Evolutionary conservation across 331 rosid genomes (phyloP), one percentile per base, ranked within the genome.

Genomic region (Arachis monticola): DNA sequence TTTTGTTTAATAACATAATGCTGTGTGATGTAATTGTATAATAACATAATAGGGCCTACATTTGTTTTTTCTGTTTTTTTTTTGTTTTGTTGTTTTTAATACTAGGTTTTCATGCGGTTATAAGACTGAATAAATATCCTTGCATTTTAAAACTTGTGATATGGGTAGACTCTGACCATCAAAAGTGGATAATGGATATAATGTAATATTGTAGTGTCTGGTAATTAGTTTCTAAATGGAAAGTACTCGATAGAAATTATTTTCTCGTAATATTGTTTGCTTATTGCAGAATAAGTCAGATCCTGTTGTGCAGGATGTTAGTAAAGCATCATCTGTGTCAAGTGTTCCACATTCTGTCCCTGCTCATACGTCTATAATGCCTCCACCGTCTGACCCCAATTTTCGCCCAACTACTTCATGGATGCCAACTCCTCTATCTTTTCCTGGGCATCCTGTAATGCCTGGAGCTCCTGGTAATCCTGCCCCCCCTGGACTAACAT

Each of bases 401-500:
- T 78, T 69, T 75, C 84, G 76, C 31, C 84, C 85, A 46, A 10
- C 88, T 67, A 70, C 88, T 78, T 71, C 80, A 46, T 86, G 90
- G 92, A 72, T 80, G 82, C 84, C 89, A 42, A 64, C 88, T 45
- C 74, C 81, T 67, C 87, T 69, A 58, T 45, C 89, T 66, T 86
- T 88, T 67, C 79, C 83, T 27, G 42, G 60, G 73, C 87, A 77
- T 73, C 80, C 77, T 27, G 79, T 88, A 77, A 67, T 78, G 78
- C 84, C 88, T 31, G 87, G 85, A 68, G 59, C 90, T 70, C 91
- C 89, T 6, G 87, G 88, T 79, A 80, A 80, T 8, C 91, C 90
- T 59, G 94, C 83, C 2, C 90, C 92, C 61, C 92, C 92, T 35
- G 96, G 98, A 84, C 85, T 85, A 77, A 63, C 83, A 35, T 73